Evolutionary conservation across 2,329 filamentous ascomycete species (phyloP).

Genomic region (Penicillium sp.): DNA sequence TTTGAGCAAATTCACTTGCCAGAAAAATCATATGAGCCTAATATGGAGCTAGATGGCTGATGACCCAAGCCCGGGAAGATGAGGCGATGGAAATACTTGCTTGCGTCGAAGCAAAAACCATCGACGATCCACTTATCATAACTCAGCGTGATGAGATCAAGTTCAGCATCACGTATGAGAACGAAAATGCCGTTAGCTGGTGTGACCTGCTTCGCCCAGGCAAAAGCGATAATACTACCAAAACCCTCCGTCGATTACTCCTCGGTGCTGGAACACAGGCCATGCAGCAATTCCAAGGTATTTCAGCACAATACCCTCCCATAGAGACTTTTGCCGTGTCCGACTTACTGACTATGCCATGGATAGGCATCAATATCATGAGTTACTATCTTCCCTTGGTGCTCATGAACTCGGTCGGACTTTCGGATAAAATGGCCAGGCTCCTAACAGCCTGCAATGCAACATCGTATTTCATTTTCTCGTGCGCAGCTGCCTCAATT

Average conservation of each 20-base stretch:
- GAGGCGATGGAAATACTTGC: constrained; percentile 52
- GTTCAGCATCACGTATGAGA: constrained; percentile 52
- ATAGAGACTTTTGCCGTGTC: neutral
- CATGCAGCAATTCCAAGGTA: constrained; percentile 49
- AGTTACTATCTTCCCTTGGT: constrained; percentile 61
- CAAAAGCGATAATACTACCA: constrained; percentile 45
- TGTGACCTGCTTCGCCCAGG: constrained; percentile 52
- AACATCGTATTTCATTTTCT: constrained; percentile 53
- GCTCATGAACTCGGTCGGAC: constrained; percentile 59
- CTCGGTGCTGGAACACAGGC: constrained; percentile 58
- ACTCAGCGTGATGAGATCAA: constrained; percentile 51
- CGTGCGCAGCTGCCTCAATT: constrained; percentile 41
- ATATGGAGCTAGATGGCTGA: constrained; percentile 1
- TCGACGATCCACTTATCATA: constrained; percentile 49
- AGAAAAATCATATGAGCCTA: neutral
- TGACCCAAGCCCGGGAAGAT: constrained; percentile 40
- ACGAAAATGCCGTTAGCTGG: constrained; percentile 54
- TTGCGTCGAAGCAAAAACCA: constrained; percentile 49
- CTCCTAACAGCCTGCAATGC: constrained; percentile 59
- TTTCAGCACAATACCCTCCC: constrained; percentile 22
- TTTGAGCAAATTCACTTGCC: neutral
- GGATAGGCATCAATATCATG: constrained; percentile 32
- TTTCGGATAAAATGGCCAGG: constrained; percentile 54
- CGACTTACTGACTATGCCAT: neutral
- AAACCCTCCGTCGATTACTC: constrained; percentile 53